A percentile compares a stretch with the other conserved stretches of the same genome.
Evolutionary conservation across 1,139 yeast species (phyloP).

Genomic region (Trichomonascaceae sp.): DNA sequence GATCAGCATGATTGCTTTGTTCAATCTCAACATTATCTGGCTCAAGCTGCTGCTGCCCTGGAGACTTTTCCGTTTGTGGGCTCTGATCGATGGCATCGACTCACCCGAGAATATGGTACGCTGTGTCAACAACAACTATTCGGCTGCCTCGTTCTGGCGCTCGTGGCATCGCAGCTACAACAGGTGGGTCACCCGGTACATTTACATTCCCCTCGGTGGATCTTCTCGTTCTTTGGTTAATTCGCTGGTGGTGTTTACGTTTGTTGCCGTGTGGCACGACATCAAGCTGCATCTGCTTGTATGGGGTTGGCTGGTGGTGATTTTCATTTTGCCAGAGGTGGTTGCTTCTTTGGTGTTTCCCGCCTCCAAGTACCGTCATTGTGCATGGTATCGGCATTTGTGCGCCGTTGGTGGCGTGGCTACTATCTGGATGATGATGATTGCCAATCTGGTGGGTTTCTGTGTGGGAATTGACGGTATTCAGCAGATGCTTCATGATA

Average conservation of each 20-base stretch:
- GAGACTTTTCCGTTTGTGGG: constrained; percentile 92
- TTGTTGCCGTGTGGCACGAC: constrained; percentile 98
- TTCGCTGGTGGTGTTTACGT: constrained; percentile 79
- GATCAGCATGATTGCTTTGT: constrained; percentile 85
- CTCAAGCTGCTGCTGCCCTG: constrained; percentile 82
- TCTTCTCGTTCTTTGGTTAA: constrained; percentile 45
- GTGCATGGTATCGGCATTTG: constrained; percentile 47
- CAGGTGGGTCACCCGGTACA: constrained; percentile 69
- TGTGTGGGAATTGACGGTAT: constrained; percentile 88
- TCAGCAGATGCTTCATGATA: constrained; percentile 45
- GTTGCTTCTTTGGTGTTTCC: constrained; percentile 37
- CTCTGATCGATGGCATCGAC: constrained; percentile 78
- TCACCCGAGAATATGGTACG: constrained; percentile 98
- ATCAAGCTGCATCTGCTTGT: constrained; percentile 70
- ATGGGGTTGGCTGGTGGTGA: constrained; percentile 94
- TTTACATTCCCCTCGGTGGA: constrained; percentile 87
- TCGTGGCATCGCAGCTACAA: constrained; percentile 97
- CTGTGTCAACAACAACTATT: constrained; percentile 87
- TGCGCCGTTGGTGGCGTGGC: constrained; percentile 81
- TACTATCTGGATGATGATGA: constrained; percentile 97
- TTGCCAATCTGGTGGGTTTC: constrained; percentile 89
- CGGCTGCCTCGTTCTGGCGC: constrained; percentile 92
- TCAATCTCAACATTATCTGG: constrained; percentile 87
- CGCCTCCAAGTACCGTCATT: constrained; percentile 15
- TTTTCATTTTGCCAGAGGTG: constrained; percentile 83